Percentiles rank a stretch among this genome's conserved stretches.
Evolutionary conservation across 2,329 filamentous ascomycete species (phyloP).

Genomic region (Blastomyces silverae): DNA sequence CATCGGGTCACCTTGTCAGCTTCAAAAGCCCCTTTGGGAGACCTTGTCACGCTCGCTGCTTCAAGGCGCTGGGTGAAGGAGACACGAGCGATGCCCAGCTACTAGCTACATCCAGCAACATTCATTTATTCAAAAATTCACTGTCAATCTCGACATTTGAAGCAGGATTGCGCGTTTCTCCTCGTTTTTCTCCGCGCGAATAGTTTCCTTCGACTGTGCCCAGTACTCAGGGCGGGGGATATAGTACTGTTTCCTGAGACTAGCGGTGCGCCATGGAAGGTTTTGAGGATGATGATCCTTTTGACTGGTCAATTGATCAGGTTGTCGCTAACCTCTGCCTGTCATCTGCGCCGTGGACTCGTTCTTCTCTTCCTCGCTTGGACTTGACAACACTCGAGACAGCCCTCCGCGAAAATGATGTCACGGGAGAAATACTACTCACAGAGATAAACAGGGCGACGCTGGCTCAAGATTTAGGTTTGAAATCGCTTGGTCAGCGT

Average conservation of each 20-base stretch:
- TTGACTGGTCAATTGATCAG: constrained; percentile 62
- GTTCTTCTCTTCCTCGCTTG: constrained; percentile 40
- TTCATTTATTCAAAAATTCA: not conserved
- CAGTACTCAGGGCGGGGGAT: not conserved
- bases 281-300: constrained; percentile 54
- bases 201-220: not conserved
- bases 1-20: not conserved
- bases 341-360: constrained; percentile 40
- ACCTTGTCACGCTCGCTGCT: not conserved
- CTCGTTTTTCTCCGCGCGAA: not conserved
- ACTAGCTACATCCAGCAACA: not conserved
- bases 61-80: not conserved
- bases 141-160: not conserved
- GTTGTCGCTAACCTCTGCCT: constrained; percentile 62
- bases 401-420: constrained; percentile 53
- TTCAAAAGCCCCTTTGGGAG: not conserved
- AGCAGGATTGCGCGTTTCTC: not conserved
- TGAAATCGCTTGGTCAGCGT: constrained; percentile 54
- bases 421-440: constrained; percentile 61
- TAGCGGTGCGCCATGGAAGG: not conserved
- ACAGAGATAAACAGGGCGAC: constrained; percentile 47
- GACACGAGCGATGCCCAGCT: not conserved
- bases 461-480: constrained; percentile 50
- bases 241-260: not conserved
- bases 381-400: constrained; percentile 49